phyloP scores from a whole-genome alignment of 2,329 filamentous ascomycete species.

The Penicillium fuscoglaucum region DNA sequence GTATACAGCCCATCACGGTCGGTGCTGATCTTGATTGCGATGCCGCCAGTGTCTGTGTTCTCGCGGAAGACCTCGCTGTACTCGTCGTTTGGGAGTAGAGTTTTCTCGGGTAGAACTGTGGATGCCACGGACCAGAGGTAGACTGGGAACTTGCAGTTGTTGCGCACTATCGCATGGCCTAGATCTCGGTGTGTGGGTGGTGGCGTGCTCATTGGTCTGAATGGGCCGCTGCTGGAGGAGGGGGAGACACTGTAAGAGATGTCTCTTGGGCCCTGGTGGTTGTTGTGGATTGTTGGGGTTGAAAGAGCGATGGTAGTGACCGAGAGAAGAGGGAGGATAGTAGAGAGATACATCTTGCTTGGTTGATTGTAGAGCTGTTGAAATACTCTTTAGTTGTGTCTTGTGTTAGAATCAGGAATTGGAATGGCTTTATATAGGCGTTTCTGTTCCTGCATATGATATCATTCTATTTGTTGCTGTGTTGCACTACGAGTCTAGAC shows the following conservation, averaged over 20 bases:
- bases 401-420: background rate
- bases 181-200: conserved; percentile 9
- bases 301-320: conserved; percentile 13
- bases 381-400: background rate
- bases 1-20: conserved; percentile 35
- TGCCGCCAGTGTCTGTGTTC: conserved; percentile 39
- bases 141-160: conserved; percentile 35
- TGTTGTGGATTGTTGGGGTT: conserved; percentile 1
- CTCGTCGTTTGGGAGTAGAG: conserved; percentile 22
- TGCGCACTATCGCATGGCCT: conserved; percentile 38
- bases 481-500: background rate
- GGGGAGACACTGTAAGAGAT: conserved; percentile 8
- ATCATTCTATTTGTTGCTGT: background rate
- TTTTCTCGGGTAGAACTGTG: conserved; percentile 23
- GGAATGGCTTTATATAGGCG: background rate
- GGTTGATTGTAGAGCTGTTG: background rate
- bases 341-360: conserved; percentile 13
- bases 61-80: conserved; percentile 41
- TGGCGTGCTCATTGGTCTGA: background rate
- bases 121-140: conserved; percentile 44
- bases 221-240: background rate
- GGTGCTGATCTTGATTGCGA: conserved; percentile 46
- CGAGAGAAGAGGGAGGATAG: conserved; percentile 7
- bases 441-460: background rate
- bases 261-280: background rate